These are phyloP conservation scores for Calycina herbarum DNA, from an alignment of 2,329 filamentous ascomycete genomes.

Conservation along the genomic window DNA sequence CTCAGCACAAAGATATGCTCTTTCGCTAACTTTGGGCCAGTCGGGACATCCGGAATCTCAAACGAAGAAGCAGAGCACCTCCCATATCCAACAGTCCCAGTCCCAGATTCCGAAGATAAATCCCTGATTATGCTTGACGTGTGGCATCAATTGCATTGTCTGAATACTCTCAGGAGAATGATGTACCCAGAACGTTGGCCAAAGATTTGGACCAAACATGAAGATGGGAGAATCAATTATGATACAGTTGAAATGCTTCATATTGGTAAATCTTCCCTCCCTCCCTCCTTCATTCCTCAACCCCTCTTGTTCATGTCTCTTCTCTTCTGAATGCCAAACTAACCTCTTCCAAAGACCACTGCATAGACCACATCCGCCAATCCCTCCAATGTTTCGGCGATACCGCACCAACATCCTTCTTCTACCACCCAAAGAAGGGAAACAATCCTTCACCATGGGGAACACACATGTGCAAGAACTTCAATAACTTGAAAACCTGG, in stretches of 20 bases:
- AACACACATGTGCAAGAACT: neutral
- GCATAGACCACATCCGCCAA: conserved; percentile 3
- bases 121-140: neutral
- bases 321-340: neutral
- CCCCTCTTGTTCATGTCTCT: neutral
- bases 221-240: neutral
- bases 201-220: neutral
- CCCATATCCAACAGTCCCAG: neutral
- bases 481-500: neutral
- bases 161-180: conserved; percentile 1
- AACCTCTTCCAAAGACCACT: neutral
- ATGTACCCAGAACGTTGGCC: conserved; percentile 7
- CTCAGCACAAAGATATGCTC: neutral
- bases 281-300: neutral
- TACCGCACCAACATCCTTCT: neutral
- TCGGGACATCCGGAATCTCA: conserved; percentile 3
- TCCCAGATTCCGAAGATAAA: neutral
- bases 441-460: neutral
- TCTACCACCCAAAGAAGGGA: neutral
- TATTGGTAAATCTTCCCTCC: neutral
- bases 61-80: neutral
- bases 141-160: conserved; percentile 6
- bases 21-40: neutral
- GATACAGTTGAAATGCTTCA: neutral
- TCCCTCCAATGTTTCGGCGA: neutral